These are phyloP conservation scores for Suaeda aralocaspica DNA, from an alignment of 148 eudicot species.

Conservation along the genomic window DNA sequence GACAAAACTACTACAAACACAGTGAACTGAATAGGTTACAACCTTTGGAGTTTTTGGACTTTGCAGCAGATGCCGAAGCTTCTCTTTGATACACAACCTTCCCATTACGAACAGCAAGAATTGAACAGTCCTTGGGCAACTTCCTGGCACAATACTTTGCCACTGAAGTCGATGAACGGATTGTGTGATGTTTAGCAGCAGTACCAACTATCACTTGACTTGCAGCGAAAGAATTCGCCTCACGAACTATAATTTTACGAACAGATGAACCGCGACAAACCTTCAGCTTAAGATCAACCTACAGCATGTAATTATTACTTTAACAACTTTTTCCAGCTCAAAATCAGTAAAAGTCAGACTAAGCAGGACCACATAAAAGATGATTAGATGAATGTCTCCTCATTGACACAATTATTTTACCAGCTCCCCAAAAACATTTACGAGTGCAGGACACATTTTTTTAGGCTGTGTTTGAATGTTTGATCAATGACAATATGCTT, in stretches of 20 bases:
- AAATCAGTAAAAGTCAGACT: slow-evolving; percentile 6
- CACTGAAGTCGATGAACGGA: slow-evolving; percentile 61
- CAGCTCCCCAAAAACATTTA: neutral
- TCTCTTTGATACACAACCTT: slow-evolving; percentile 71
- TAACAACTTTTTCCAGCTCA: slow-evolving; percentile 8
- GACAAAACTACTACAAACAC: neutral
- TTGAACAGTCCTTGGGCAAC: slow-evolving; percentile 61
- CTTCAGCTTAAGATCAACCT: slow-evolving; percentile 97
- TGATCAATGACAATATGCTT: neutral
- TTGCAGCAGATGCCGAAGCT: slow-evolving; percentile 29
- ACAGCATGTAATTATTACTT: slow-evolving; percentile 16
- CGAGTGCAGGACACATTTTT: neutral
- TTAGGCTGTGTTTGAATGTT: too few relatives aligned
- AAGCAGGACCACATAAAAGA: neutral
- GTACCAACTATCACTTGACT: slow-evolving; percentile 66
- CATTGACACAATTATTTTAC: neutral
- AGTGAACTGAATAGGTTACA: neutral
- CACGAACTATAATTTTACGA: slow-evolving; percentile 70
- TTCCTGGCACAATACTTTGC: slow-evolving; percentile 90
- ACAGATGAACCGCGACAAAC: slow-evolving; percentile 83
- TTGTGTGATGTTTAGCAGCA: slow-evolving; percentile 48
- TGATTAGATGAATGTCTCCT: neutral
- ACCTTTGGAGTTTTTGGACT: slow-evolving; percentile 36
- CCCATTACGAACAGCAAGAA: slow-evolving; percentile 83
- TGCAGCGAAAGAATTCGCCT: slow-evolving; percentile 60